Base-by-base conservation (phyloP, 2,329 filamentous ascomycete genomes). In the Apiospora sp. region DNA sequence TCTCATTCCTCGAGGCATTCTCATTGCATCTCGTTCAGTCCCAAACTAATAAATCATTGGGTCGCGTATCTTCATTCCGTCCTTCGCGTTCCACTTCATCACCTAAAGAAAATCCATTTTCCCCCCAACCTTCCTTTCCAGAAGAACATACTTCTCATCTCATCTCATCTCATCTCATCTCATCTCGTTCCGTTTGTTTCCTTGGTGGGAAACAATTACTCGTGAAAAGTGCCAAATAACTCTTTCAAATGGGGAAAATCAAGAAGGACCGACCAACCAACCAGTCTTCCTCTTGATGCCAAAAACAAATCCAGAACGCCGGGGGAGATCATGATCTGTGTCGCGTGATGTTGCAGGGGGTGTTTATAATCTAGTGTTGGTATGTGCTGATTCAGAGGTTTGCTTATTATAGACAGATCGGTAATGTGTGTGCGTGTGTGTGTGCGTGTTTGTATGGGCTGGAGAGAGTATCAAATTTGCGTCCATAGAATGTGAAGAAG, bases 191-290 rank as follows among this genome's bases (percentile, higher is more conserved):
- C 58, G 30, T 37, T 64, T 34, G 58, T 41, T 34, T 64, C 22
- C 58, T 34, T 64, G 22, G 58, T 34, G 58, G 58, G 41, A 64
- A 64, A 64, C 34, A 64, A 64, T 64, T 64, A 64, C 34, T 49
- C 19, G 34, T 64, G 30, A 41, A 64, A 64, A 64, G 19, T 64
- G 58, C 58, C 49, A n/a, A n/a, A 64, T n/a, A 41, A 22, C 14
- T 64, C 58, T 64, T 64, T 13, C 8, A 41, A 41, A 64, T 41
- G 51, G 41, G 49, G n/a, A 41, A 64, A 64, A 41, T n/a, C 12
- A 61, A 41, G 34, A 41, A n/a, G 58, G 6, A 41, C 37, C 37
- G 10, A 64, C 58, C 58, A n/a, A n/a, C 58, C 34, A 41, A 41
- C 34, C 19, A 24, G 58, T 24, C 58, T 64, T 30, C 19, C 51